Evolutionary conservation across 345 rosid species (phyloP).

Genomic region (Salix dunnii): DNA sequence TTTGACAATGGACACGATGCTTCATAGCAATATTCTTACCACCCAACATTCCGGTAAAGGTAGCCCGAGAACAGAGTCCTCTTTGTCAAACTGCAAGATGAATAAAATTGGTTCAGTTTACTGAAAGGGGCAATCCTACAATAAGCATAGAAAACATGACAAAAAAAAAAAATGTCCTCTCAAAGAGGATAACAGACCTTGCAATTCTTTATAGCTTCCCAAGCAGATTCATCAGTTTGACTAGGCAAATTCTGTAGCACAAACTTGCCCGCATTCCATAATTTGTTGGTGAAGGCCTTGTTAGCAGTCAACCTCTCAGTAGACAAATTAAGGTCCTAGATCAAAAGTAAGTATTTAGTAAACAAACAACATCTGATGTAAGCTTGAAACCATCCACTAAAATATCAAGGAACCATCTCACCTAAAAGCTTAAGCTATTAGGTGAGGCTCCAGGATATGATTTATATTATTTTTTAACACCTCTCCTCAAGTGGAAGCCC

Average conservation of each 20-base stretch:
- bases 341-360: conserved; percentile 17
- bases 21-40: conserved; percentile 45
- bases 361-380: conserved; percentile 14
- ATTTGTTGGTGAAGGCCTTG: conserved; percentile 92
- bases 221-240: conserved; percentile 58
- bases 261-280: conserved; percentile 99
- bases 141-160: not conserved
- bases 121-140: not conserved
- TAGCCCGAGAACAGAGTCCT: conserved; percentile 53
- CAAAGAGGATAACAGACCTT: conserved; percentile 44
- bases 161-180: not conserved
- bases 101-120: conserved; percentile 10
- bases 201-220: conserved; percentile 60
- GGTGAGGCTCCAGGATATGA: no score
- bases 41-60: conserved; percentile 94
- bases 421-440: no score
- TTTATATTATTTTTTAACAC: no score
- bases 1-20: not conserved
- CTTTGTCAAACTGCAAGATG: conserved; percentile 61
- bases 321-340: conserved; percentile 89
- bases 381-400: conserved; percentile 10
- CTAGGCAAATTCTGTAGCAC: conserved; percentile 78
- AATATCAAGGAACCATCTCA: no score
- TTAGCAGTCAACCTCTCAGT: conserved; percentile 89
- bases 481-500: no score